phyloP scores from a whole-genome alignment of 2,329 filamentous ascomycete genomes.

The Zalaria obscura region DNA sequence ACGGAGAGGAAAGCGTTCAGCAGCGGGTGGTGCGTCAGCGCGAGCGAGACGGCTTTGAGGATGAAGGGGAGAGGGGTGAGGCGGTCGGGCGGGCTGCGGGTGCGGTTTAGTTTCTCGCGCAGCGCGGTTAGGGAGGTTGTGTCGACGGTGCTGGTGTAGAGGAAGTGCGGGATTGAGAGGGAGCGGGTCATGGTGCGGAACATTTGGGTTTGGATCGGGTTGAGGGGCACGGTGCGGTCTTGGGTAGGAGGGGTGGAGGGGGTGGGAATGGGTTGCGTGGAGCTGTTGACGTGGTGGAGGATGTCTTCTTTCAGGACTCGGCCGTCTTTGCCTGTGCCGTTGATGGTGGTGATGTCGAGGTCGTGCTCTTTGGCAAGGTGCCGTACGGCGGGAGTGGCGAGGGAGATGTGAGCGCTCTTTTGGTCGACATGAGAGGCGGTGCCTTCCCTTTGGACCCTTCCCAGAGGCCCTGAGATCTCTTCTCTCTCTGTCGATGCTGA shows the following conservation, averaged over 20 bases:
- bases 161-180: conserved; percentile 81
- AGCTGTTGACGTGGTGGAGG: conserved; percentile 25
- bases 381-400: conserved; percentile 86
- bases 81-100: conserved; percentile 38
- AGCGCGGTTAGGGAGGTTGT: conserved; percentile 61
- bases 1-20: conserved; percentile 63
- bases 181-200: conserved; percentile 96
- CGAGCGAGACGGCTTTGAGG: conserved; percentile 84
- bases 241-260: conserved; percentile 19
- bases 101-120: conserved; percentile 60
- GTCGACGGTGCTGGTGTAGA: conserved; percentile 84
- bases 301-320: conserved; percentile 90
- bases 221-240: conserved; percentile 57
- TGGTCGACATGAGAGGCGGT: neutral
- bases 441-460: conserved; percentile 1
- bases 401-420: conserved; percentile 21
- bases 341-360: conserved; percentile 63
- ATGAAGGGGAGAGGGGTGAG: conserved; percentile 89
- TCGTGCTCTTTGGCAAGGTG: conserved; percentile 70
- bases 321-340: conserved; percentile 80
- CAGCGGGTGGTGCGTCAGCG: conserved; percentile 67
- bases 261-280: conserved; percentile 16
- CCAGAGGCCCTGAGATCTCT: conserved; percentile 1
- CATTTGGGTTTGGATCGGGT: conserved; percentile 78
- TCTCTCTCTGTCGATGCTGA: conserved; percentile 6